A percentile compares a stretch with the other conserved stretches of the same genome.
phyloP scores from a whole-genome alignment of 1,284 basidiomycete genomes.

The Vanrija sp. region DNA sequence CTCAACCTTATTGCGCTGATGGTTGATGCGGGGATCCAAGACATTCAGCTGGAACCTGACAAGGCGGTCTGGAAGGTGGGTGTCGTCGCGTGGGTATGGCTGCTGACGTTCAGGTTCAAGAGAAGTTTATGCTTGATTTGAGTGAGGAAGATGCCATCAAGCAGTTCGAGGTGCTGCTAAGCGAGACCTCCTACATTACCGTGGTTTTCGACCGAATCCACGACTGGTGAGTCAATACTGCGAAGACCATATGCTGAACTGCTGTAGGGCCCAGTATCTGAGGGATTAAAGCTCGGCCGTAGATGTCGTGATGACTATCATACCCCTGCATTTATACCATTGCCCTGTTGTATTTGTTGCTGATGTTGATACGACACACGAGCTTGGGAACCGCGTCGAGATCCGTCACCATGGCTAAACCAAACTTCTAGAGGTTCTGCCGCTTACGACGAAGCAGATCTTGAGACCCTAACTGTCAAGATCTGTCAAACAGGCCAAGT shows the following conservation, averaged over 20 bases:
- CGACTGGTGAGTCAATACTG: constrained; percentile 32
- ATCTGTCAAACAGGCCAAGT: too few species aligned
- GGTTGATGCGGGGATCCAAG: constrained; percentile 97
- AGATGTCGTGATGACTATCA: neutral
- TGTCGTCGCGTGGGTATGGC: constrained; percentile 51
- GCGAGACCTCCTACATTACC: constrained; percentile 91
- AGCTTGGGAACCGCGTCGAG: too few species aligned
- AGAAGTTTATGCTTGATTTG: constrained; percentile 91
- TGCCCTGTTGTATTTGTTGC: neutral
- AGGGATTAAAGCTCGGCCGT: constrained; percentile 28
- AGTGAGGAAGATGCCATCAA: constrained; percentile 96
- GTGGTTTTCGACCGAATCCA: constrained; percentile 90
- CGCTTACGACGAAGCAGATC: too few species aligned
- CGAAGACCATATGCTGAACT: neutral
- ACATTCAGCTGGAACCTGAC: constrained; percentile 76
- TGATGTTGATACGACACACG: neutral
- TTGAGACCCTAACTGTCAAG: too few species aligned
- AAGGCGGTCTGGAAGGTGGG: constrained; percentile 58
- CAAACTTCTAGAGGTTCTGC: too few species aligned
- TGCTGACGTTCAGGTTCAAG: constrained; percentile 67
- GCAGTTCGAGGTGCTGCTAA: constrained; percentile 88
- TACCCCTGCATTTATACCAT: too few species aligned
- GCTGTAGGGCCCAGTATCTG: constrained; percentile 42
- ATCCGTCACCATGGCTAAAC: too few species aligned
- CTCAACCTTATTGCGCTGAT: constrained; percentile 94